These are phyloP conservation scores for Conoideocrella luteorostrata DNA, from an alignment of 2,329 filamentous ascomycete species.

Conservation along the genomic window DNA sequence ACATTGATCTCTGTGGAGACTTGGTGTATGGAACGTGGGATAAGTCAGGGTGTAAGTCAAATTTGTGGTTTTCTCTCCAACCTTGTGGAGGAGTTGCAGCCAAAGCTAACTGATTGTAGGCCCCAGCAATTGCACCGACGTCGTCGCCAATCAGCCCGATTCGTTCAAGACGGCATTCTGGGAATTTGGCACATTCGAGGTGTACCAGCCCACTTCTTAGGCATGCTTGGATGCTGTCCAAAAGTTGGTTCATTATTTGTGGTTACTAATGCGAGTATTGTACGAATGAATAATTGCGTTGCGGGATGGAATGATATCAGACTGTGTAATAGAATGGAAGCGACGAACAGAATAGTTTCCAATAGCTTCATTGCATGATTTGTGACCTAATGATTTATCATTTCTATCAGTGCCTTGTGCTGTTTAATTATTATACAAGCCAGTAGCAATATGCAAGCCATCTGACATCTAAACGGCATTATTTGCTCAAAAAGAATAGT, in stretches of 20 bases:
- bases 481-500: no score
- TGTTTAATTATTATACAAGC: no score
- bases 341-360: no score
- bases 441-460: no score
- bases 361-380: no score
- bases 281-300: no score
- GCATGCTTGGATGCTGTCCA: neutral
- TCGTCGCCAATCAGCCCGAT: slow-evolving; percentile 49
- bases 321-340: neutral
- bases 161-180: slow-evolving; percentile 56
- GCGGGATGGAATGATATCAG: no score
- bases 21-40: slow-evolving; percentile 42
- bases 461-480: neutral
- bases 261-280: no score
- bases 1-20: slow-evolving; percentile 59
- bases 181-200: slow-evolving; percentile 56
- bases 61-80: neutral
- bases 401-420: neutral
- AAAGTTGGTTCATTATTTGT: no score
- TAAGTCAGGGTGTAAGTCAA: slow-evolving; percentile 37
- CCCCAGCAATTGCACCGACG: slow-evolving; percentile 49
- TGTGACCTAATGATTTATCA: no score
- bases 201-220: slow-evolving; percentile 38
- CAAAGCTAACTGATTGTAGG: slow-evolving; percentile 25
- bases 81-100: neutral